Conservation (phyloP, 2,329 filamentous ascomycete species). For the Geosmithia morbida region DNA sequence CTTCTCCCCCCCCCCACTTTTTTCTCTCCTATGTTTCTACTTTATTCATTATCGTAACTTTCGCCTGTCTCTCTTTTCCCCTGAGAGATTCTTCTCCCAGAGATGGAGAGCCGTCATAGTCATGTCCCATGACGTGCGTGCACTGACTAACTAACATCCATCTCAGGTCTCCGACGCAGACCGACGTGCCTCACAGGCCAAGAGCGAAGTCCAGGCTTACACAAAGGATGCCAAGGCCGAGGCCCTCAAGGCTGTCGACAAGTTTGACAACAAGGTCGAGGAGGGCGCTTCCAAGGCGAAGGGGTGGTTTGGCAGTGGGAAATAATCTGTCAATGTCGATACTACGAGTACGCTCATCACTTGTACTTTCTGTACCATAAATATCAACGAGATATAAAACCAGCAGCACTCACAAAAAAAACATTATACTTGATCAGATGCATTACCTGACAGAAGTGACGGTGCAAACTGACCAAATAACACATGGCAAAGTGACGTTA, state of each 20-base stretch:
- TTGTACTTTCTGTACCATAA: no score
- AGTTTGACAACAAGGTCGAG: slow-evolving; percentile 72
- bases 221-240: slow-evolving; percentile 50
- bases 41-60: background rate
- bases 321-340: no score
- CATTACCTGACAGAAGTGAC: no score
- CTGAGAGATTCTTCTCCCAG: no score
- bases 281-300: slow-evolving; percentile 69
- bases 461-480: no score
- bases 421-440: no score
- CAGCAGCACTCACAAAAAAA: no score
- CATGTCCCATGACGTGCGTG: background rate
- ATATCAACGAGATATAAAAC: no score
- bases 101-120: no score
- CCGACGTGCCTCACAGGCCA: slow-evolving; percentile 44
- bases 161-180: slow-evolving; percentile 38
- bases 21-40: background rate
- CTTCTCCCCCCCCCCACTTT: background rate
- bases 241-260: slow-evolving; percentile 59
- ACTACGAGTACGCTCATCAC: no score
- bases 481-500: no score
- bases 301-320: slow-evolving; percentile 67
- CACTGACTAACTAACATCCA: background rate
- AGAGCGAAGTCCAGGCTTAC: slow-evolving; percentile 43
- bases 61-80: background rate